These are phyloP conservation scores for Aspergillus steynii DNA, from an alignment of 495 filamentous ascomycete genomes.

Conservation along the genomic window DNA sequence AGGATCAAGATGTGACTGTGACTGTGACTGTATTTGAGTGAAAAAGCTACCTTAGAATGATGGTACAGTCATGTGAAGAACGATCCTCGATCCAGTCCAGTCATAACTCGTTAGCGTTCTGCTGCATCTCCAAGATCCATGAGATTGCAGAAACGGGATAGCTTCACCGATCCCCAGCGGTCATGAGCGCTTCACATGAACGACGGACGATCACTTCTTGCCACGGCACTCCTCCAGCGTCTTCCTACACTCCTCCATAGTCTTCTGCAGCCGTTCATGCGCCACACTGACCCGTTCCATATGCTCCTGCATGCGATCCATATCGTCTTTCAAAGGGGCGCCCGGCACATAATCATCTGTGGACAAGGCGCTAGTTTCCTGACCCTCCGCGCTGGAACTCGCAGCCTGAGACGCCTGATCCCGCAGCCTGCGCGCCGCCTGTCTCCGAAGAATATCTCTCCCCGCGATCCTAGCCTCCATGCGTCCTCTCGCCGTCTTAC, in stretches of 20 bases:
- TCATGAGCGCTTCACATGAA: neutral
- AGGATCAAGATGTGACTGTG: neutral
- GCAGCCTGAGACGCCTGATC: conserved; percentile 7
- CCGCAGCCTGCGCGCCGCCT: conserved; percentile 8
- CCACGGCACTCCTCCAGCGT: too few relatives aligned
- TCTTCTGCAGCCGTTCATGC: conserved; percentile 12
- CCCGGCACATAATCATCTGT: neutral
- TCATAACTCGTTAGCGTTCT: neutral
- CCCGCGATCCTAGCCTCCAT: conserved; percentile 7
- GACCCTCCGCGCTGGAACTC: conserved; percentile 6
- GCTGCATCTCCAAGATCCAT: neutral
- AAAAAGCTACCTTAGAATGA: neutral
- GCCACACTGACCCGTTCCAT: conserved; percentile 10
- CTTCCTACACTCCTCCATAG: too few relatives aligned
- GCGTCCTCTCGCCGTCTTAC: conserved; percentile 14
- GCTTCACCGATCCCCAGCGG: neutral
- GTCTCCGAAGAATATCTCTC: conserved; percentile 9
- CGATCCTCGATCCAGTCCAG: conserved; percentile 1
- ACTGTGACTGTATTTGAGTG: conserved; percentile 8
- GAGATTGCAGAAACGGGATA: neutral
- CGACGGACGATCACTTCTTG: too few relatives aligned
- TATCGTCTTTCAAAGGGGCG: neutral
- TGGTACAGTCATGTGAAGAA: conserved; percentile 1
- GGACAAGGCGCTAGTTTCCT: neutral
- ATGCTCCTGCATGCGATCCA: neutral